phyloP scores from a whole-genome alignment of 2,329 filamentous ascomycete genomes.

The Lanzia echinophila region DNA sequence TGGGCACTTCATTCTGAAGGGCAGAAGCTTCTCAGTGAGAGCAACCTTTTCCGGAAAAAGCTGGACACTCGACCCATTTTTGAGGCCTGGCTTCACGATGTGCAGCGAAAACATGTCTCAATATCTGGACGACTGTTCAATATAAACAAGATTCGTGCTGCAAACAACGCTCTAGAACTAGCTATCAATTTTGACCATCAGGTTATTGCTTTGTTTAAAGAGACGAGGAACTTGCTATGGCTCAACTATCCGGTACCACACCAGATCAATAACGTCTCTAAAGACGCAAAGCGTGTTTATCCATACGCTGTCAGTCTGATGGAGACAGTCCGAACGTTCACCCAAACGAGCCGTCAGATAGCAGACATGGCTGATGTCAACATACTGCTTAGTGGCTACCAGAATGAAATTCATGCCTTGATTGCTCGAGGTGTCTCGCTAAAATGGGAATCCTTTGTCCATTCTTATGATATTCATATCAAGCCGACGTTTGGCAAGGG shows the following conservation, averaged over 20 bases:
- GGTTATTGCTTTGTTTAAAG: slow-evolving; percentile 96
- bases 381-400: slow-evolving; percentile 81
- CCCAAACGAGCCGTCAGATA: slow-evolving; percentile 82
- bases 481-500: slow-evolving; percentile 55
- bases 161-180: slow-evolving; percentile 81
- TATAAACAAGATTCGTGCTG: slow-evolving; percentile 80
- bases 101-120: slow-evolving; percentile 78
- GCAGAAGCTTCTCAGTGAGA: slow-evolving; percentile 86
- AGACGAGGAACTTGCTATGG: slow-evolving; percentile 94
- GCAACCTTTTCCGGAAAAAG: slow-evolving; percentile 91
- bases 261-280: slow-evolving; percentile 89
- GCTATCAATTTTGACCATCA: slow-evolving; percentile 95
- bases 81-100: slow-evolving; percentile 90
- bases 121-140: slow-evolving; percentile 91
- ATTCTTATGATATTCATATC: slow-evolving; percentile 87
- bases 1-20: slow-evolving; percentile 94
- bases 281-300: slow-evolving; percentile 97
- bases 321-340: slow-evolving; percentile 93
- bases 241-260: slow-evolving; percentile 92
- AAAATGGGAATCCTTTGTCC: slow-evolving; percentile 96
- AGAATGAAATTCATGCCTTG: slow-evolving; percentile 79
- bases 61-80: slow-evolving; percentile 91
- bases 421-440: slow-evolving; percentile 83
- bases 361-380: slow-evolving; percentile 80
- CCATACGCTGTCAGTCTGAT: slow-evolving; percentile 96